These are phyloP conservation scores for Phaeoacremonium minimum DNA, from an alignment of 2,329 filamentous ascomycete species.

Conservation along the genomic window DNA sequence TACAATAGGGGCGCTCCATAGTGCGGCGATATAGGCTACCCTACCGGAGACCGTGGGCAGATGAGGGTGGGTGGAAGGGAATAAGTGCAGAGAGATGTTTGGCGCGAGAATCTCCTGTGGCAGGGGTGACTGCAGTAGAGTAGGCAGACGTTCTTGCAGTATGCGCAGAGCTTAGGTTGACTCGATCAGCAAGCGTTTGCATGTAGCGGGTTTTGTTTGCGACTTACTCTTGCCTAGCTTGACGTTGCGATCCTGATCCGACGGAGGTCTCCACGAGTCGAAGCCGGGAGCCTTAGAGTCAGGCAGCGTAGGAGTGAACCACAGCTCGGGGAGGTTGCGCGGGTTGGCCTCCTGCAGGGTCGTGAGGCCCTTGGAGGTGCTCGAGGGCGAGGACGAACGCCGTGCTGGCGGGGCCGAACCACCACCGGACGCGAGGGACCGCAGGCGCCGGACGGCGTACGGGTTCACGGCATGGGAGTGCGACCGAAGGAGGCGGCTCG, in stretches of 20 bases:
- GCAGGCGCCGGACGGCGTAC: slow-evolving; percentile 16
- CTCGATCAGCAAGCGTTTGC: not conserved
- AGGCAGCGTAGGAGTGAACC: slow-evolving; percentile 36
- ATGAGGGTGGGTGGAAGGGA: slow-evolving; percentile 75
- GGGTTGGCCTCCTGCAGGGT: slow-evolving; percentile 16
- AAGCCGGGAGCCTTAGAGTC: slow-evolving; percentile 12
- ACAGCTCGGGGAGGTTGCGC: slow-evolving; percentile 30
- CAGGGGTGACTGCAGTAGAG: slow-evolving; percentile 60
- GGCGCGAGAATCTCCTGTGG: slow-evolving; percentile 75
- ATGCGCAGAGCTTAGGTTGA: slow-evolving; percentile 52
- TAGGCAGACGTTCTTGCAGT: slow-evolving; percentile 63
- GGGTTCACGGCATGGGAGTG: slow-evolving; percentile 20
- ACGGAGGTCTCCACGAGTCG: slow-evolving; percentile 15
- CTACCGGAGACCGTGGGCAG: slow-evolving; percentile 89
- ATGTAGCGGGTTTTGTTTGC: not conserved
- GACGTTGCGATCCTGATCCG: slow-evolving; percentile 52
- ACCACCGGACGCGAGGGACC: slow-evolving; percentile 10
- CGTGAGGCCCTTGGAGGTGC: slow-evolving; percentile 9
- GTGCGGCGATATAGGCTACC: slow-evolving; percentile 84
- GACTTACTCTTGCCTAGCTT: slow-evolving; percentile 60
- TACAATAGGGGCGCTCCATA: slow-evolving; percentile 94
- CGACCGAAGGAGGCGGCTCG: slow-evolving; percentile 22
- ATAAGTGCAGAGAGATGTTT: slow-evolving; percentile 66
- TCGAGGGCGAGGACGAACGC: slow-evolving; percentile 6
- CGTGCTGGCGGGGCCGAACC: slow-evolving; percentile 6